Conservation (phyloP, 192 early-diverging fungal genomes). For the Coemansia sp. region DNA sequence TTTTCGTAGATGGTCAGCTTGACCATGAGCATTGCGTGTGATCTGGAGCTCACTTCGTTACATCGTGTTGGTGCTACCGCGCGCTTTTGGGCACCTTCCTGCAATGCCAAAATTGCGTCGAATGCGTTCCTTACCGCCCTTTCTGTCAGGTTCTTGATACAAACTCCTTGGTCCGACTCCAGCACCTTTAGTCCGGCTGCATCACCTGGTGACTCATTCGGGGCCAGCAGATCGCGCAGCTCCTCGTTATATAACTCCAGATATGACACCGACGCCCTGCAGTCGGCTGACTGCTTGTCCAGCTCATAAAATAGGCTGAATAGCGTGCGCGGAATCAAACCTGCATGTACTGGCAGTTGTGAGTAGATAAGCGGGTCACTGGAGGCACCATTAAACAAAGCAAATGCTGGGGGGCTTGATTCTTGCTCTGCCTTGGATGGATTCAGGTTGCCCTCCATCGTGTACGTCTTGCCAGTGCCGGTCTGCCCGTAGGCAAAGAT, state of each 20-base stretch:
- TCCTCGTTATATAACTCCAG: slow-evolving; percentile 98
- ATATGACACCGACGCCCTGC: slow-evolving; percentile 80
- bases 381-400: slow-evolving; percentile 89
- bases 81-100: slow-evolving; percentile 80
- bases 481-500: slow-evolving; percentile 98
- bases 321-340: too few species aligned
- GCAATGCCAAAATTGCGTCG: slow-evolving; percentile 88
- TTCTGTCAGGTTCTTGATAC: slow-evolving; percentile 85
- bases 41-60: slow-evolving; percentile 91
- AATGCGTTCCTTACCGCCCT: slow-evolving; percentile 81
- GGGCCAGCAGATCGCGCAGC: slow-evolving; percentile 89
- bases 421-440: too few species aligned
- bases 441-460: slow-evolving; percentile 85
- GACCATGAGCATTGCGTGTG: slow-evolving; percentile 96
- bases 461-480: slow-evolving; percentile 93
- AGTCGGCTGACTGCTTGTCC: too few species aligned
- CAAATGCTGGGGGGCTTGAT: too few species aligned
- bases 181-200: slow-evolving; percentile 90
- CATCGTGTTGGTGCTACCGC: slow-evolving; percentile 95
- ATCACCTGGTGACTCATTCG: too few species aligned
- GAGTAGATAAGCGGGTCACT: slow-evolving; percentile 84
- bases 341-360: slow-evolving; percentile 60
- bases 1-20: slow-evolving; percentile 67
- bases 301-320: too few species aligned
- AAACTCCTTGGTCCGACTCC: slow-evolving; percentile 91